Evolutionary conservation across 768 basidiomycete genomes (phyloP).

Genomic region (Boletus vermiculosoides): DNA sequence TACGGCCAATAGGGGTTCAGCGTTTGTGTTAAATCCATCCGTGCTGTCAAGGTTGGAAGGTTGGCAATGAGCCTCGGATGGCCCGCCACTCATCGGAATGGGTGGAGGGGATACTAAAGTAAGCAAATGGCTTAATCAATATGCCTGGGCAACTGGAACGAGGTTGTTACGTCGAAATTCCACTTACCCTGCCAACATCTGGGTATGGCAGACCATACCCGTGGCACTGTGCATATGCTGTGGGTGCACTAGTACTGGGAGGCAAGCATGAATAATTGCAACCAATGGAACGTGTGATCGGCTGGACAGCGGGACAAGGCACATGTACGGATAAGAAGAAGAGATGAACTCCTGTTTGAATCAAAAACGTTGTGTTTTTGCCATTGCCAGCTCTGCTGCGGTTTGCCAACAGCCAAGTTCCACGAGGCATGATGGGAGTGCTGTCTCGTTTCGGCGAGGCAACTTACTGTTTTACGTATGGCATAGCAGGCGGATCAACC

Average conservation of each 20-base stretch:
- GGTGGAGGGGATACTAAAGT: neutral
- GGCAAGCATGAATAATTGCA: neutral
- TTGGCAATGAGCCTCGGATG: neutral
- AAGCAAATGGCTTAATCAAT: too few species aligned
- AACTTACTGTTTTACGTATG: constrained; percentile 5
- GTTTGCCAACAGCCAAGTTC: constrained; percentile 16
- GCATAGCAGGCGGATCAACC: neutral
- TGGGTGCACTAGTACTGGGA: too few species aligned
- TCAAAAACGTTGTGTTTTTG: constrained; percentile 14
- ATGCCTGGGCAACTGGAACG: neutral
- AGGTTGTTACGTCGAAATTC: neutral
- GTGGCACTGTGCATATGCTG: neutral
- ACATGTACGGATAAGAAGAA: neutral
- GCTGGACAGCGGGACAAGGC: neutral
- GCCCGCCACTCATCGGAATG: neutral
- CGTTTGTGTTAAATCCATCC: neutral
- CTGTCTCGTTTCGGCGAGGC: neutral
- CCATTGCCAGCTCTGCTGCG: neutral
- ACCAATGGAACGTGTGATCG: neutral
- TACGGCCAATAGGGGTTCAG: neutral
- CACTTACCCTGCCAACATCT: constrained; percentile 10
- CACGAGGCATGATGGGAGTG: constrained; percentile 18
- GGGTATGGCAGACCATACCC: neutral
- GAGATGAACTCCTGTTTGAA: neutral
- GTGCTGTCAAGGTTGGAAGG: neutral